These are phyloP conservation scores for Edaphochlamys debaryana DNA, from an alignment of 139 green algal species.

Conservation along the genomic window DNA sequence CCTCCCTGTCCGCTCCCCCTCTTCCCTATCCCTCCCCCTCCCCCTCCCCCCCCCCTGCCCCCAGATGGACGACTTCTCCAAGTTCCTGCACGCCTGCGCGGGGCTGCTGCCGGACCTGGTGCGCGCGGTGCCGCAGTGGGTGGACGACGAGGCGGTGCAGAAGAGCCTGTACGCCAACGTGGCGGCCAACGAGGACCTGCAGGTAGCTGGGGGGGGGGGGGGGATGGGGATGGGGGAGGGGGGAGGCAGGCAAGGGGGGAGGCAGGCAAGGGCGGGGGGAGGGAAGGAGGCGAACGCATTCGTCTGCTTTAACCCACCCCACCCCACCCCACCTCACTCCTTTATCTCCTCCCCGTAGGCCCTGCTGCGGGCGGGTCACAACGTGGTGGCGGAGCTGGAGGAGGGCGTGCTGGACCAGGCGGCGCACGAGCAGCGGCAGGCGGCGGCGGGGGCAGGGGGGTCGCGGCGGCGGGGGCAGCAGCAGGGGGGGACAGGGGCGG, in stretches of 20 bases:
- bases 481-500: too few species aligned
- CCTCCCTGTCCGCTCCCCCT: too few species aligned
- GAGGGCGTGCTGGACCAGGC: constrained; percentile 9
- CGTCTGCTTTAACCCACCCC: too few species aligned
- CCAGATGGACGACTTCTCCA: constrained; percentile 55
- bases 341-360: not conserved
- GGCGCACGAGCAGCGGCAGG: not conserved
- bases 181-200: constrained; percentile 32
- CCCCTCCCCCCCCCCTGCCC: not conserved
- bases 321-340: not conserved
- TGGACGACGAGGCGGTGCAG: constrained; percentile 57
- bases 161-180: constrained; percentile 43
- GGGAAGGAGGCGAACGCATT: too few species aligned
- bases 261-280: too few species aligned
- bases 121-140: constrained; percentile 64
- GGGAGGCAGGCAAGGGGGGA: too few species aligned
- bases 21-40: not conserved
- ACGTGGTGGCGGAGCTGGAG: constrained; percentile 35
- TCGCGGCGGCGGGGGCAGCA: too few species aligned
- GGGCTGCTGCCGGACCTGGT: constrained; percentile 65
- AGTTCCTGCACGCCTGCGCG: constrained; percentile 58
- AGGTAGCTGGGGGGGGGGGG: not conserved
- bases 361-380: constrained; percentile 20
- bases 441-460: too few species aligned
- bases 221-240: not conserved